phyloP scores from a whole-genome alignment of 441 rosid genomes.

The Corymbia citriodora region DNA sequence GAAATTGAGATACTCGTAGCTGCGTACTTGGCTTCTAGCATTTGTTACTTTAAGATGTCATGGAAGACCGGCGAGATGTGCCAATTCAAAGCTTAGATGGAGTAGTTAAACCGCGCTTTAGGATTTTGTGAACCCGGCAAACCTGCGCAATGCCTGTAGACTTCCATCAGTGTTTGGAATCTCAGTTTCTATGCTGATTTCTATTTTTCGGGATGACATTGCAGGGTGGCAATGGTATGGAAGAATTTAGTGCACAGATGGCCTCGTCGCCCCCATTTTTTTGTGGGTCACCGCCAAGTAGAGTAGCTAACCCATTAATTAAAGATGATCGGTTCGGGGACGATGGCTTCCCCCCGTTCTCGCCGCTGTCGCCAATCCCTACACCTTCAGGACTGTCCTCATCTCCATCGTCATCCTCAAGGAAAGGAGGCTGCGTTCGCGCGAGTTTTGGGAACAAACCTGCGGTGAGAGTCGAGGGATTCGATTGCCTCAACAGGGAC shows the following conservation, averaged over 20 bases:
- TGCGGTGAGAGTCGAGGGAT: constrained; percentile 78
- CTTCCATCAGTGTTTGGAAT: neutral
- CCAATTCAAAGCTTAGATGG: neutral
- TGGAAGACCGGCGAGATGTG: neutral
- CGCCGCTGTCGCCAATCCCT: constrained; percentile 22
- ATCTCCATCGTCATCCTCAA: constrained; percentile 37
- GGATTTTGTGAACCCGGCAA: neutral
- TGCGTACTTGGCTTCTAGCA: neutral
- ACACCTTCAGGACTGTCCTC: constrained; percentile 19
- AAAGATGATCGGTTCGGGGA: constrained; percentile 71
- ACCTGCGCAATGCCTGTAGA: neutral
- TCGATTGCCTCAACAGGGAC: constrained; percentile 87
- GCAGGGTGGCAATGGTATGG: constrained; percentile 48
- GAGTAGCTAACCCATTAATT: constrained; percentile 96
- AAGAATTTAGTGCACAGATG: constrained; percentile 39
- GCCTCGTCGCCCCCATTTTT: constrained; percentile 74
- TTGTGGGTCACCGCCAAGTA: constrained; percentile 94
- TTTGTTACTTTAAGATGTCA: neutral
- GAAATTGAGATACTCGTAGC: neutral
- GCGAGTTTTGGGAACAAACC: constrained; percentile 77
- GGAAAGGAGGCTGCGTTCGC: constrained; percentile 62
- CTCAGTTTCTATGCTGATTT: neutral
- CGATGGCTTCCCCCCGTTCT: constrained; percentile 35
- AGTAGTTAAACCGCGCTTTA: neutral
- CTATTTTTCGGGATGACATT: neutral